phyloP scores from a whole-genome alignment of 108 stramenopile species.

The Cylindrotheca fusiformis region DNA sequence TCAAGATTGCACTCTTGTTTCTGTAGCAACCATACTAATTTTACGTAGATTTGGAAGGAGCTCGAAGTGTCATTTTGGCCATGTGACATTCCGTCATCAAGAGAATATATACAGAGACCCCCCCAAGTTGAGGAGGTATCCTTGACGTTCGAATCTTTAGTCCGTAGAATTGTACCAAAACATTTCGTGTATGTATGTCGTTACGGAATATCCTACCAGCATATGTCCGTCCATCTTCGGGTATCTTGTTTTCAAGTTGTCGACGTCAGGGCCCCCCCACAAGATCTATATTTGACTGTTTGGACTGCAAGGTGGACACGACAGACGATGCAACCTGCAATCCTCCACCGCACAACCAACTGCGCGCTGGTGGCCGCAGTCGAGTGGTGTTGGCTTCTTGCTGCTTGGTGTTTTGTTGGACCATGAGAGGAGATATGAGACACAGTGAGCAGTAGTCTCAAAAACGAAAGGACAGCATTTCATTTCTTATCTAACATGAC shows the following conservation, averaged over 20 bases:
- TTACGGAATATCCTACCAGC: no score
- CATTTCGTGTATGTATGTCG: no score
- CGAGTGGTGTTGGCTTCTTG: background rate
- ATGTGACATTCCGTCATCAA: background rate
- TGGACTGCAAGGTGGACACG: no score
- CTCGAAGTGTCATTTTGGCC: background rate
- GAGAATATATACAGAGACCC: background rate
- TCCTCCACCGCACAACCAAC: background rate
- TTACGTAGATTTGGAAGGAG: background rate
- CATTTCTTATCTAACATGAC: conserved; percentile 11
- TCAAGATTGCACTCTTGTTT: background rate
- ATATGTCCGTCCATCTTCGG: no score
- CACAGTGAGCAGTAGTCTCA: no score
- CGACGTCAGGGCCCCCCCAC: no score
- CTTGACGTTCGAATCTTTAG: conserved; percentile 4
- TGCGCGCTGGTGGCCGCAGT: no score
- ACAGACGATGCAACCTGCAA: background rate
- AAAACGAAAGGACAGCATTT: background rate
- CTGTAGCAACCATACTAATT: background rate
- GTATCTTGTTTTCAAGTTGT: no score
- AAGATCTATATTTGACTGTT: no score
- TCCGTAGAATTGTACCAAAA: no score
- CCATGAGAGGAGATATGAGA: background rate
- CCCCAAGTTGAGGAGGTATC: conserved; percentile 9
- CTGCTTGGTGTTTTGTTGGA: background rate